Evolutionary conservation across 75 land plant species (phyloP).

Genomic region (Pseudotsuga menziesii): DNA sequence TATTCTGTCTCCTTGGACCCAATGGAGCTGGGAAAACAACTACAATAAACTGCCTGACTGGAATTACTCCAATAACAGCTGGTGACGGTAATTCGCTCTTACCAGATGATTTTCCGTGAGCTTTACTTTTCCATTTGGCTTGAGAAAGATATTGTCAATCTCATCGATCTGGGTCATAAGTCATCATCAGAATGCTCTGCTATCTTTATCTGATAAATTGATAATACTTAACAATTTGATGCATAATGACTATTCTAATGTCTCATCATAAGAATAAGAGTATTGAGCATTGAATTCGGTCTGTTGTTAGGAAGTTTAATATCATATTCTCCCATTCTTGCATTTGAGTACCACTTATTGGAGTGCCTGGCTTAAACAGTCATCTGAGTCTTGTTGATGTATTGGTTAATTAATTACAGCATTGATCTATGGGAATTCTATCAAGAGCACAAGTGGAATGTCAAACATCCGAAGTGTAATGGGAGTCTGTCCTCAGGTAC

Average conservation of each 20-base stretch:
- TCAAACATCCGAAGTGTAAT: conserved; percentile 68
- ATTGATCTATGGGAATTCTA: conserved; percentile 83
- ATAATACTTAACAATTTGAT: too few relatives aligned
- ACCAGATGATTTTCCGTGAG: conserved; percentile 34
- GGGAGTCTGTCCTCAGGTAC: conserved; percentile 98
- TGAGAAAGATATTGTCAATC: too few relatives aligned
- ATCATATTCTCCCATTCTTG: too few relatives aligned
- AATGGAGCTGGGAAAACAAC: conserved; percentile 45
- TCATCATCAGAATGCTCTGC: too few relatives aligned
- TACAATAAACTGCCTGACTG: conserved; percentile 28
- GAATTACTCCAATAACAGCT: conserved; percentile 19
- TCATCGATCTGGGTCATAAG: too few relatives aligned
- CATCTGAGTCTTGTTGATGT: background rate
- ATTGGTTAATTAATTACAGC: conserved; percentile 34
- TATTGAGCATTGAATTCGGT: too few relatives aligned
- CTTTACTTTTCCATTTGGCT: background rate
- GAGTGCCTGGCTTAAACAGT: background rate
- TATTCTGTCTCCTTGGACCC: conserved; percentile 36
- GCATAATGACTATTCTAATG: too few relatives aligned
- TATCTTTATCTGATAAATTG: too few relatives aligned
- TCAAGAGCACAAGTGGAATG: conserved; percentile 76
- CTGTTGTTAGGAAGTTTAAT: too few relatives aligned
- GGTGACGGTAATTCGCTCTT: conserved; percentile 24
- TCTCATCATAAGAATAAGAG: too few relatives aligned
- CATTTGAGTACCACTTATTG: background rate